A percentile compares a stretch with the other conserved stretches of the same genome.
Evolutionary conservation across 164 flowering plant genomes (phyloP).

Genomic region (Pachysandra terminalis): DNA sequence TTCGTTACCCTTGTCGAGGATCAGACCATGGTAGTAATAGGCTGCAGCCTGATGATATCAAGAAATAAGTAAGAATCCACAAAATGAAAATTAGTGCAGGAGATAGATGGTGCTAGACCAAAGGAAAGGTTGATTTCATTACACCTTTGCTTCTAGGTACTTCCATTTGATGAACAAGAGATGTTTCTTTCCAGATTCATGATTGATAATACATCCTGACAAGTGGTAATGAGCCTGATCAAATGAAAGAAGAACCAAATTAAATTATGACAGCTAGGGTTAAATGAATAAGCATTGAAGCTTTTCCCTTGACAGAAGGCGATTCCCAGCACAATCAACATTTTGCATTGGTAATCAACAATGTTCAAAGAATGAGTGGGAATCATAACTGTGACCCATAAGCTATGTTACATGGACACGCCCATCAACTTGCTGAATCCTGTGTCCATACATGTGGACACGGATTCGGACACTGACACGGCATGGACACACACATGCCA

Average conservation of each 20-base stretch:
- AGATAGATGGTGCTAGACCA: not conserved
- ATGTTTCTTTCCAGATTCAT: conserved; percentile 62
- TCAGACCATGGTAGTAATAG: conserved; percentile 84
- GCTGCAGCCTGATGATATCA: conserved; percentile 72
- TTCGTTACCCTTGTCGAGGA: conserved; percentile 79
- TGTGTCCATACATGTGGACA: no score
- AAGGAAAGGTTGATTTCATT: not conserved
- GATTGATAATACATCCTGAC: conserved; percentile 37
- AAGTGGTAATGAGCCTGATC: conserved; percentile 72
- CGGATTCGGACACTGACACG: no score
- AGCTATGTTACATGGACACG: no score
- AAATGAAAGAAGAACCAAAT: conserved; percentile 8
- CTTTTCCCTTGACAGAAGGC: no score
- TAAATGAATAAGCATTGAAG: not conserved
- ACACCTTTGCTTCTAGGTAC: conserved; percentile 92
- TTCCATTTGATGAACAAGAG: conserved; percentile 83
- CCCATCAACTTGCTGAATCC: no score
- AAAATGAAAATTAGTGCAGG: conserved; percentile 5
- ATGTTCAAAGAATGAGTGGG: not conserved
- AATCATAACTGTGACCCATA: no score
- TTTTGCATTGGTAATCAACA: not conserved
- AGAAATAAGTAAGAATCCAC: not conserved
- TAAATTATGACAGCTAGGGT: not conserved
- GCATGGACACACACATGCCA: no score
- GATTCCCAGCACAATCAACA: no score